A percentile compares a stretch with the other conserved stretches of the same genome.
These are phyloP conservation scores for Micractinium sp. DNA, from an alignment of 139 green algal genomes.

Conservation along the genomic window DNA sequence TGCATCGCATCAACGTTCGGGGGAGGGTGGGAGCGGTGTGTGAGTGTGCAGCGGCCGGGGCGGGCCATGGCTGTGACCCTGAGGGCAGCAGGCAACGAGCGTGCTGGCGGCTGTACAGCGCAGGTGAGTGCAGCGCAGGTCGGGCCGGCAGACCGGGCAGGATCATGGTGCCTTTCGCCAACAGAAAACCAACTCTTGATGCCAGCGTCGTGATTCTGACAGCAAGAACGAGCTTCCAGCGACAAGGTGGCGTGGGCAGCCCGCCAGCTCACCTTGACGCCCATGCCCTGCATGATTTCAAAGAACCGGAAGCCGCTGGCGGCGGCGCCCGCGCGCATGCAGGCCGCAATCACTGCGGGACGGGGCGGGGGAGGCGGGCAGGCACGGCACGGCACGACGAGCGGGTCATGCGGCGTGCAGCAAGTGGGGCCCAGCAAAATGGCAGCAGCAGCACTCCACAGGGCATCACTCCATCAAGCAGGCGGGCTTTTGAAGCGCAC, in stretches of 20 bases:
- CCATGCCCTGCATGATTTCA: slow-evolving; percentile 28
- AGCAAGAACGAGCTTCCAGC: neutral
- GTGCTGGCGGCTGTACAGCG: too few species aligned
- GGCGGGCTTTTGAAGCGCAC: too few species aligned
- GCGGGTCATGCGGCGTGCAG: neutral
- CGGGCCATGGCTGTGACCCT: too few species aligned
- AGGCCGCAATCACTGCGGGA: slow-evolving; percentile 8
- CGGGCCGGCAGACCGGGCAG: neutral
- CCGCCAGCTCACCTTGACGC: neutral
- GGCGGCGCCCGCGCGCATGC: neutral
- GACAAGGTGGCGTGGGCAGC: neutral
- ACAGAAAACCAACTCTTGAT: neutral
- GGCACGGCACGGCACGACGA: neutral
- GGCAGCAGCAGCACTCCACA: neutral
- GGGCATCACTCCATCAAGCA: too few species aligned
- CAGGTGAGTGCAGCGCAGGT: neutral
- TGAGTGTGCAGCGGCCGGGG: neutral
- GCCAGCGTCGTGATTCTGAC: neutral
- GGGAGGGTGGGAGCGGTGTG: too few species aligned
- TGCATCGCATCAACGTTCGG: neutral
- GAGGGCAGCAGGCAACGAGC: too few species aligned
- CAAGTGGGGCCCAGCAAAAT: neutral
- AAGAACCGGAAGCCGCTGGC: slow-evolving; percentile 23
- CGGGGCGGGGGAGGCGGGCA: neutral
- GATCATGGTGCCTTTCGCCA: neutral